phyloP scores from a whole-genome alignment of 495 filamentous ascomycete genomes.

The Tuber microsphaerosporum region DNA sequence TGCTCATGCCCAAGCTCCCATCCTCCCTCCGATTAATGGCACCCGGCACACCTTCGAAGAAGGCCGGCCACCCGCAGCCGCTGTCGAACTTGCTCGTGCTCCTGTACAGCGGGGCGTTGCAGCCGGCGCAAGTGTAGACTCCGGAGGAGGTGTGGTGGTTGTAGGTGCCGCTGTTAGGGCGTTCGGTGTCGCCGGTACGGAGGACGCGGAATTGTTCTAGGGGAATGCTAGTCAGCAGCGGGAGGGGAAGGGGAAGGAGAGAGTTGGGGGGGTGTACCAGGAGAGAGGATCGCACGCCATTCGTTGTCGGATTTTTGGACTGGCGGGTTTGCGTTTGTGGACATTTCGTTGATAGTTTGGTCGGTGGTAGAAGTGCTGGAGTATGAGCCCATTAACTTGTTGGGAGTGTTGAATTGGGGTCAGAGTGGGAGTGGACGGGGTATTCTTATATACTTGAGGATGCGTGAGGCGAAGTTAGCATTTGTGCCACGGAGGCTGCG shows the following conservation, averaged over 20 bases:
- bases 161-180: conserved; percentile 69
- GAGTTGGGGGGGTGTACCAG: conserved; percentile 50
- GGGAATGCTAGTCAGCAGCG: conserved; percentile 24
- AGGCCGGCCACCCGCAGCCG: conserved; percentile 95
- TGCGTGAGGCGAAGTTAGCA: too few species aligned
- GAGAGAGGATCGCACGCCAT: conserved; percentile 77
- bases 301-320: conserved; percentile 71
- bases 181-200: conserved; percentile 83
- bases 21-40: conserved; percentile 78
- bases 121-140: conserved; percentile 78
- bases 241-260: neutral
- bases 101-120: conserved; percentile 79
- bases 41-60: conserved; percentile 86
- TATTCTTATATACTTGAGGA: conserved; percentile 17
- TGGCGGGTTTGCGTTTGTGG: conserved; percentile 60
- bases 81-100: conserved; percentile 90
- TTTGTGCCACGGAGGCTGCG: neutral
- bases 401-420: neutral
- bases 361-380: conserved; percentile 57
- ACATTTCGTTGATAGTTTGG: conserved; percentile 41
- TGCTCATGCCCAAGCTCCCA: conserved; percentile 66
- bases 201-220: conserved; percentile 90
- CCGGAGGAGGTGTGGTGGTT: conserved; percentile 74
- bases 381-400: conserved; percentile 60
- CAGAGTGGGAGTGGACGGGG: conserved; percentile 50